Evolutionary conservation across 495 filamentous ascomycete species (phyloP).

Genomic region (Aspergillus sclerotioniger): DNA sequence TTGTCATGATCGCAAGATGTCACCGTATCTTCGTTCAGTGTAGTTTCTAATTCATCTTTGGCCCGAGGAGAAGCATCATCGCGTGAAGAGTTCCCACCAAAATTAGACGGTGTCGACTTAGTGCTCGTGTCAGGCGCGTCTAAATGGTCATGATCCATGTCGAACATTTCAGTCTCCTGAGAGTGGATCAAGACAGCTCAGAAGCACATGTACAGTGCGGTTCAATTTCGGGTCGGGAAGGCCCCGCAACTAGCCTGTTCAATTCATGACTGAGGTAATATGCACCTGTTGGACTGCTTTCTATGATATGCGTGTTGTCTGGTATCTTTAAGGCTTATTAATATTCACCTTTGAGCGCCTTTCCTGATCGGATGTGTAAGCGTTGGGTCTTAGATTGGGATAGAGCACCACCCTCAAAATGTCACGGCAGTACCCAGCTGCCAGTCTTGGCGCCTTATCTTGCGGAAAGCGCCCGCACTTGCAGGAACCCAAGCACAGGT

Average conservation of each 20-base stretch:
- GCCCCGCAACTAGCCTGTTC: conserved; percentile 4
- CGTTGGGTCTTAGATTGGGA: too few species aligned
- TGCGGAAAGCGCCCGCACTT: too few species aligned
- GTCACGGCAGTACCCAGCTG: too few species aligned
- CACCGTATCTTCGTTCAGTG: conserved; percentile 18
- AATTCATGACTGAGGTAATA: conserved; percentile 6
- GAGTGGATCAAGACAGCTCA: conserved; percentile 9
- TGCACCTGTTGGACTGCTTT: too few species aligned
- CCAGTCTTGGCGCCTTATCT: too few species aligned
- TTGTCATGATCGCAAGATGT: conserved; percentile 6
- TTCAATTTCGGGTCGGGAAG: background rate
- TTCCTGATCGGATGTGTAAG: too few species aligned
- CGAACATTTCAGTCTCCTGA: conserved; percentile 12
- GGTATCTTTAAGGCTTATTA: too few species aligned
- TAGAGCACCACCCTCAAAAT: too few species aligned
- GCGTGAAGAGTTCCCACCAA: conserved; percentile 14
- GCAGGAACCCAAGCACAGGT: too few species aligned
- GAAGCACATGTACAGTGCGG: conserved; percentile 10
- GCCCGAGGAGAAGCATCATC: conserved; percentile 13
- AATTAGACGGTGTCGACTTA: conserved; percentile 18
- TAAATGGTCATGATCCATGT: conserved; percentile 35
- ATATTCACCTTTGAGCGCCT: too few species aligned
- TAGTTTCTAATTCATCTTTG: conserved; percentile 9
- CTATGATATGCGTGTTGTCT: too few species aligned
- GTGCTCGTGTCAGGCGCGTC: conserved; percentile 25